Evolutionary conservation across 2,329 filamentous ascomycete genomes (phyloP), one percentile per base, ranked within the genome.

Genomic region (Alternaria conjuncta): DNA sequence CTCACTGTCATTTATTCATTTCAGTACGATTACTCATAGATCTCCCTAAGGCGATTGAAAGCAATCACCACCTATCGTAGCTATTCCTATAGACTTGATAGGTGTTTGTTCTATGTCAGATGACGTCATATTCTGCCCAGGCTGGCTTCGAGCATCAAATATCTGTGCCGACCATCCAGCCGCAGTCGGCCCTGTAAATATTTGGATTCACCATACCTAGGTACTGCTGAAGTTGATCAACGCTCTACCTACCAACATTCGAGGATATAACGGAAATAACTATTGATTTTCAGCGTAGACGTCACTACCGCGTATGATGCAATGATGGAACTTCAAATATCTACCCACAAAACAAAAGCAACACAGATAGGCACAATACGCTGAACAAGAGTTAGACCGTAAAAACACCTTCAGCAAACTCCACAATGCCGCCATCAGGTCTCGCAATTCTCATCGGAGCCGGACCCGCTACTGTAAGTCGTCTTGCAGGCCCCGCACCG

Each of bases 391-490:
- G 23, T 45, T 6, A 41, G n/a, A 15, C 18, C 45, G 18, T 12
- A 21, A 9, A 9, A 60, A 11, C 3, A 11, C 41, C 3, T 36
- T 20, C 28, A 32, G 11, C 44, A n/a, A 44, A 21, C 18, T 18
- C 15, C 21, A 60, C 50, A 50, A 75, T 78, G 74, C 45, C 71
- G 57, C 73, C 73, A n/a, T 70, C 70, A 43, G 73, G 73, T 44
- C 71, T 78, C 21, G 77, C 73, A 25, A 75, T 79, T 41, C 70
- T 79, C 41, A 77, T 78, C 21, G 73, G 77, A 26, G 76, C 76
- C 15, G 76, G 77, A 4, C 75, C 76, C 9, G 75, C 74, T 53
- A 76, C 76, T 10, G 74, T 78, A 60, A 43, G 64, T 61, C n/a
- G 18, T 30, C 51, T 21, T 36, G n/a, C 25, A 10, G 11, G 32